These are phyloP conservation scores for Cladosporium sp. DNA, from an alignment of 2,329 filamentous ascomycete species.

Conservation along the genomic window DNA sequence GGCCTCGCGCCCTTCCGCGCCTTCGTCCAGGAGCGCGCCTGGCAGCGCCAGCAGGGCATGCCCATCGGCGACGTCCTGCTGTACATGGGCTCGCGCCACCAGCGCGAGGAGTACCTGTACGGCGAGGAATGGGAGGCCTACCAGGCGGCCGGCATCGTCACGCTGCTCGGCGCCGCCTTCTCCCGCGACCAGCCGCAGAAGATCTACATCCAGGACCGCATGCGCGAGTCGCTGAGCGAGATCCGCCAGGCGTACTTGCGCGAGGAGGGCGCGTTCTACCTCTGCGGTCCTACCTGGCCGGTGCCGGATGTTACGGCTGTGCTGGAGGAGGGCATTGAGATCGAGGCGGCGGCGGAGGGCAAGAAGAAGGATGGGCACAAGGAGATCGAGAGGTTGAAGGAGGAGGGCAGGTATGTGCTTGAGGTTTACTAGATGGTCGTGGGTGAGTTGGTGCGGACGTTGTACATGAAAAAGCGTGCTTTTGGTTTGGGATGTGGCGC, in stretches of 20 bases:
- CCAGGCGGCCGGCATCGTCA: constrained; percentile 90
- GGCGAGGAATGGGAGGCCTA: constrained; percentile 99
- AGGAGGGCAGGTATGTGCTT: constrained; percentile 85
- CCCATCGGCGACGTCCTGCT: constrained; percentile 87
- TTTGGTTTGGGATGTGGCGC: too few relatives aligned
- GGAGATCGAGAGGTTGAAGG: constrained; percentile 97
- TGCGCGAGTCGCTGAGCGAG: constrained; percentile 78
- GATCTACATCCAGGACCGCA: constrained; percentile 98
- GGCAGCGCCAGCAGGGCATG: constrained; percentile 96
- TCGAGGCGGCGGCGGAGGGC: constrained; percentile 61
- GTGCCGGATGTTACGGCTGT: constrained; percentile 95
- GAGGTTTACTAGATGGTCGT: constrained; percentile 69
- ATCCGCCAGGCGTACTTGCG: constrained; percentile 82
- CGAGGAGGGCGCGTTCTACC: constrained; percentile 88
- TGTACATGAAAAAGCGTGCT: background rate
- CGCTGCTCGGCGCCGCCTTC: constrained; percentile 86
- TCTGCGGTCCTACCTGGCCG: constrained; percentile 97
- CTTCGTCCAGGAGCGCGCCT: constrained; percentile 95
- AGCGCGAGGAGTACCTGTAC: constrained; percentile 97
- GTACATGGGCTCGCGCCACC: constrained; percentile 95
- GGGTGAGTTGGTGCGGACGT: background rate
- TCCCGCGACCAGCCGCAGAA: constrained; percentile 95
- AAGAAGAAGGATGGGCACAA: constrained; percentile 80
- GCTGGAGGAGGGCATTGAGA: constrained; percentile 81
- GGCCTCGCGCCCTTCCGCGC: constrained; percentile 98